A percentile compares a stretch with the other conserved stretches of the same genome.
Conservation (phyloP, 176 grass and related monocot genomes). For the Paspalum vaginatum region DNA sequence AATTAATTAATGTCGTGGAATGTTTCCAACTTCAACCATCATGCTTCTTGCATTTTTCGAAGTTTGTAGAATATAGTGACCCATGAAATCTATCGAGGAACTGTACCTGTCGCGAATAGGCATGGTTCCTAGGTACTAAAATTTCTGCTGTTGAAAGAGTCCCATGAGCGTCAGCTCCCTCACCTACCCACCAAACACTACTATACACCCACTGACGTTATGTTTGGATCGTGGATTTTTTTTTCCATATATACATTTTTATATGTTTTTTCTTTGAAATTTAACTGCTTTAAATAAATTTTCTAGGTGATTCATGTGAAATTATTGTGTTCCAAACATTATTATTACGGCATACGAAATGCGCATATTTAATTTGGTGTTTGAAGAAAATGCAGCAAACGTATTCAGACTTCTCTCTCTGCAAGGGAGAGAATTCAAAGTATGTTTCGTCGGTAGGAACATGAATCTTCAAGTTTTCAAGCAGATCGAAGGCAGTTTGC, state of each 20-base stretch:
- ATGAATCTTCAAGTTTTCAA: slow-evolving; percentile 23
- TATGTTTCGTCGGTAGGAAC: background rate
- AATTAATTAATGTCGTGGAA: background rate
- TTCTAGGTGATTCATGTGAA: no score
- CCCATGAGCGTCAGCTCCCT: background rate
- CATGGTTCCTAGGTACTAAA: background rate
- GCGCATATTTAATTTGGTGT: background rate
- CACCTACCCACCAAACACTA: background rate
- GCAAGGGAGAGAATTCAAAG: no score
- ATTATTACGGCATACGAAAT: no score
- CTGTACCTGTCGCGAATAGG: background rate
- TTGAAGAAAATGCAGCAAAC: background rate
- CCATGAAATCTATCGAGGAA: background rate
- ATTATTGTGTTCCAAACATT: no score
- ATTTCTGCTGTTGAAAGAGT: background rate
- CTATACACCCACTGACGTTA: no score
- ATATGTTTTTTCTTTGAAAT: no score
- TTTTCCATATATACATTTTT: no score
- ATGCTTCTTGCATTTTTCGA: background rate
- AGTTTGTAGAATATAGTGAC: background rate
- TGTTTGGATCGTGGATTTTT: no score
- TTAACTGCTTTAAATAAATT: no score
- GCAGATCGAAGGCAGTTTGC: background rate
- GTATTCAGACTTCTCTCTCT: no score
- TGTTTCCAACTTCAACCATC: background rate